These are phyloP conservation scores for Vaccinium corymbosum DNA, from an alignment of 148 eudicot species.

Conservation along the genomic window DNA sequence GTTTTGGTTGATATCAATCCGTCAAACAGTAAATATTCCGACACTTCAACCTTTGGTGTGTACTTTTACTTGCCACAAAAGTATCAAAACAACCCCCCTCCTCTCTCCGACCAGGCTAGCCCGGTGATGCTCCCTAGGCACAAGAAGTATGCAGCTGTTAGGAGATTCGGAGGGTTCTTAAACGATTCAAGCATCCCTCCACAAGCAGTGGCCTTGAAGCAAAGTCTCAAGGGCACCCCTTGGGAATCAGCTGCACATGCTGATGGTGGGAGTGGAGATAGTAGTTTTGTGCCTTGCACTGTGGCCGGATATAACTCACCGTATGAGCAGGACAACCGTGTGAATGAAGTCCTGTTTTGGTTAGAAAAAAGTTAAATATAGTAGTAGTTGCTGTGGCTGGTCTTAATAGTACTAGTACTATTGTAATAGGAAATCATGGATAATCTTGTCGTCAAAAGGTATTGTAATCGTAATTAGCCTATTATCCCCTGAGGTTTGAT, in stretches of 20 bases:
- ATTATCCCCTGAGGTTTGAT: not conserved
- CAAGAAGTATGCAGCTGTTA: conserved; percentile 14
- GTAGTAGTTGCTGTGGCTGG: not conserved
- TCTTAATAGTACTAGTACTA: not conserved
- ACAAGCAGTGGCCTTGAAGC: conserved; percentile 1
- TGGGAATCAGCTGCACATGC: not conserved
- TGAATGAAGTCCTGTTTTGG: conserved; percentile 21
- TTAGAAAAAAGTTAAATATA: not conserved
- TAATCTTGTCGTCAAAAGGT: not conserved
- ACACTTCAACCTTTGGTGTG: not conserved
- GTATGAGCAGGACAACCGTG: not conserved
- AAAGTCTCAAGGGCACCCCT: conserved; percentile 6
- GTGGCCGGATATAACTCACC: conserved; percentile 19
- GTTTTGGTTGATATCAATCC: not conserved
- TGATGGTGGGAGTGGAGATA: too few species aligned
- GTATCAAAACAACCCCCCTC: conserved; percentile 5
- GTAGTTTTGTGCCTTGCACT: not conserved
- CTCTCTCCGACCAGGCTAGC: not conserved
- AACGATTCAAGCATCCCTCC: conserved; percentile 8
- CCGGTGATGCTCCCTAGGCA: not conserved
- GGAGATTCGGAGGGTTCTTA: conserved; percentile 14
- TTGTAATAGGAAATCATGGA: not conserved
- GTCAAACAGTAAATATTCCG: not conserved
- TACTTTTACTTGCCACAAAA: not conserved
- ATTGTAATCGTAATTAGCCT: not conserved